A percentile compares a stretch with the other conserved stretches of the same genome.
These are phyloP conservation scores for Cyberlindnera xylosilytica DNA, from an alignment of 805 yeast genomes.

Conservation along the genomic window DNA sequence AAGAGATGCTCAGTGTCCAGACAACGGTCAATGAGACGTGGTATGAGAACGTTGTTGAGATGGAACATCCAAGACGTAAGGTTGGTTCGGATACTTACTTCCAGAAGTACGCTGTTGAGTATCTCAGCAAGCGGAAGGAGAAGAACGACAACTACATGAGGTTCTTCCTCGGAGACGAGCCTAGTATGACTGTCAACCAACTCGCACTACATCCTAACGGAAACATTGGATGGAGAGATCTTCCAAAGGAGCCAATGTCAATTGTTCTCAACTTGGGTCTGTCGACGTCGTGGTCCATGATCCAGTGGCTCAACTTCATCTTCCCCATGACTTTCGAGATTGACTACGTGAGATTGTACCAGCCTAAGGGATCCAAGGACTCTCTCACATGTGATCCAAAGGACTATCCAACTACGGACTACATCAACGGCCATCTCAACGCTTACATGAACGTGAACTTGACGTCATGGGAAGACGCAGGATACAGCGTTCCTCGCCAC, in stretches of 20 bases:
- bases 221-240: slow-evolving; percentile 44
- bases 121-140: slow-evolving; percentile 33
- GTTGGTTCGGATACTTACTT: slow-evolving; percentile 22
- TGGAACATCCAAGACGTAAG: slow-evolving; percentile 2
- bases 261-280: slow-evolving; percentile 46
- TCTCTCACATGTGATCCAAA: slow-evolving; percentile 47
- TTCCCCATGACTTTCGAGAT: slow-evolving; percentile 43
- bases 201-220: slow-evolving; percentile 47
- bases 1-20: slow-evolving; percentile 46
- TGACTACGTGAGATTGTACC: slow-evolving; percentile 48
- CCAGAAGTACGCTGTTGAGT: slow-evolving; percentile 45
- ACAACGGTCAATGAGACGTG: slow-evolving; percentile 43
- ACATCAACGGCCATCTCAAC: slow-evolving; percentile 39
- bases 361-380: slow-evolving; percentile 37
- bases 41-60: slow-evolving; percentile 38
- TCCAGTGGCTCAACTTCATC: slow-evolving; percentile 42
- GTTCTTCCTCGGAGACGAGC: slow-evolving; percentile 44
- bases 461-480: slow-evolving; percentile 43
- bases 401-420: slow-evolving; percentile 43
- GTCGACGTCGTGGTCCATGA: slow-evolving; percentile 48
- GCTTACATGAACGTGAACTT: slow-evolving; percentile 42
- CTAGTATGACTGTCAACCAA: slow-evolving; percentile 43
- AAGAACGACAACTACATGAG: slow-evolving; percentile 28
- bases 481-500: slow-evolving; percentile 42
- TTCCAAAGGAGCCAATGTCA: slow-evolving; percentile 51